Conservation (phyloP, 164 flowering plant genomes). For the Piper betle region DNA sequence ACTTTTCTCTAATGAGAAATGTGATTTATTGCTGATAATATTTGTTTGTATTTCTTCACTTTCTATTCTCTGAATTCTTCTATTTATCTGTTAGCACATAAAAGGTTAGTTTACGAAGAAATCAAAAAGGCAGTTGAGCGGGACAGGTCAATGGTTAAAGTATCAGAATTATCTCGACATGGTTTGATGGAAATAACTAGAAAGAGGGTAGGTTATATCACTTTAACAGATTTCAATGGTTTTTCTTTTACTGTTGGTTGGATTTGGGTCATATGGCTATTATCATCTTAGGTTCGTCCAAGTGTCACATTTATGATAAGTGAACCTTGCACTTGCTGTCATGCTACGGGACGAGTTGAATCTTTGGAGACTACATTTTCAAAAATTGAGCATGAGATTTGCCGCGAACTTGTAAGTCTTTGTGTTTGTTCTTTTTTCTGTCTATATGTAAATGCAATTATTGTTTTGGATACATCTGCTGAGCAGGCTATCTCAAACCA, state of each 20-base stretch:
- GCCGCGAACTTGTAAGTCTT: constrained; percentile 70
- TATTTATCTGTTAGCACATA: constrained; percentile 44
- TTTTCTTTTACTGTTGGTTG: neutral
- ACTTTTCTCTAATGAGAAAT: no score
- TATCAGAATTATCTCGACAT: constrained; percentile 82
- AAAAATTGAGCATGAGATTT: constrained; percentile 86
- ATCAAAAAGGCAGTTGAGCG: constrained; percentile 81
- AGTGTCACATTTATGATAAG: constrained; percentile 96
- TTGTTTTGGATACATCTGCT: neutral
- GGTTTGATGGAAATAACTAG: constrained; percentile 98
- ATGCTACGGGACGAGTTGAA: constrained; percentile 91
- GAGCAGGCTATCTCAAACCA: constrained; percentile 44
- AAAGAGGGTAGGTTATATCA: constrained; percentile 55
- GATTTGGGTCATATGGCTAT: neutral
- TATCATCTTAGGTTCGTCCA: constrained; percentile 64
- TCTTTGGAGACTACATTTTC: constrained; percentile 86
- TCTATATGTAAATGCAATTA: neutral
- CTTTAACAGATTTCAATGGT: neutral
- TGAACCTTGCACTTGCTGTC: constrained; percentile 88
- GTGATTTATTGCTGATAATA: neutral
- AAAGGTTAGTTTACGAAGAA: constrained; percentile 87
- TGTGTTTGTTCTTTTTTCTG: neutral
- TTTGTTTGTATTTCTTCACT: neutral
- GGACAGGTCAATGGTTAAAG: constrained; percentile 71
- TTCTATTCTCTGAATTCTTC: neutral